These are phyloP conservation scores for Fusarium lyarnte DNA, from an alignment of 2,329 filamentous ascomycete genomes.

Conservation along the genomic window DNA sequence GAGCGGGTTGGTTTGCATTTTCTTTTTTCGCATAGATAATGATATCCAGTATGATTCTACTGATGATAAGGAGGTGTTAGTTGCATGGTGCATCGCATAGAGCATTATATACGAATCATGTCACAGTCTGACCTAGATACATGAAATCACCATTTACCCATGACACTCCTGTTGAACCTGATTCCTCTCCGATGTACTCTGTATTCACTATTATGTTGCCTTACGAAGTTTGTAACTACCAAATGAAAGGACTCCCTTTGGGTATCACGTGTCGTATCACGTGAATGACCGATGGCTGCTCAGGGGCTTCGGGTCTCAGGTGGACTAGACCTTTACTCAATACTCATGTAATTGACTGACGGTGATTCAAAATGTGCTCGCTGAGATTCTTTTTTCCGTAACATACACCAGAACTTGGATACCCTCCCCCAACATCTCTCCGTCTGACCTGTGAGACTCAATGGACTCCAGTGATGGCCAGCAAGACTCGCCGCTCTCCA, in stretches of 20 bases:
- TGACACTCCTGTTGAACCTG: background rate
- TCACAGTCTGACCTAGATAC: background rate
- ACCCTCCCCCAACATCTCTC: too few species aligned
- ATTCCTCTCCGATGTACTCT: background rate
- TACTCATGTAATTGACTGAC: too few species aligned
- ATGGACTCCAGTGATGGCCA: conserved; percentile 41
- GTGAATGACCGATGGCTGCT: background rate
- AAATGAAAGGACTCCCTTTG: background rate
- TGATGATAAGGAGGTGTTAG: conserved; percentile 14
- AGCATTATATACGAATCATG: conserved; percentile 15
- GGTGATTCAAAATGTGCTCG: background rate
- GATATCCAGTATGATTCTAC: conserved; percentile 30
- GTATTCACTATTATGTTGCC: background rate
- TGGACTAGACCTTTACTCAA: background rate
- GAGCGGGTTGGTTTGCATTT: conserved; percentile 31
- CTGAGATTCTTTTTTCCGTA: background rate
- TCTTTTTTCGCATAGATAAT: conserved; percentile 33
- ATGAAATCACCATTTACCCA: background rate
- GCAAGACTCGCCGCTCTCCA: conserved; percentile 56
- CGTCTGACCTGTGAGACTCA: background rate
- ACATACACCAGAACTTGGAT: background rate
- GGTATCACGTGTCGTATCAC: conserved; percentile 10
- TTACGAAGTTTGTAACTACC: background rate
- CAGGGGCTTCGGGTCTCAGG: background rate
- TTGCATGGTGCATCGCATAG: conserved; percentile 22